Evolutionary conservation across 2,329 filamentous ascomycete species (phyloP), one percentile per base, ranked within the genome.

Genomic region (Raffaelea albimanens): DNA sequence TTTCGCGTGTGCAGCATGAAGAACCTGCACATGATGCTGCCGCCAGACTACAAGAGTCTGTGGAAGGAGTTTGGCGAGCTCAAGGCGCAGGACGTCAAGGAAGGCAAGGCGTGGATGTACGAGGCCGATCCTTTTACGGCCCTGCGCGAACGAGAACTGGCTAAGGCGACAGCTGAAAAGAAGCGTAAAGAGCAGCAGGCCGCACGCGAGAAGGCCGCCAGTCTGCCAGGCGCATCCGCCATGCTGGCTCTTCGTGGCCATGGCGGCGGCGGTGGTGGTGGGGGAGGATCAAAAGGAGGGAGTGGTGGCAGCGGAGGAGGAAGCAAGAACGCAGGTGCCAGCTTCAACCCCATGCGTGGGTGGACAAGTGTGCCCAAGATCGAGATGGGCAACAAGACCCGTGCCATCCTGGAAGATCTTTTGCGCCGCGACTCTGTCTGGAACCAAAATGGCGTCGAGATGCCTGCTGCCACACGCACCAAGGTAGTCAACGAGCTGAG

Each of bases 1-100:
- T 97, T 93, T 61, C 78, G 93, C 44, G 86, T 97, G 3, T 91
- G 87, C 64, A 96, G 85, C 61, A 95, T 94, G 82, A 89, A 90
- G 66, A 97, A 97, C 61, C 80, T 96, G 58, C 88, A 95, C 61
- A 94, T 89, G 71, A 91, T 90, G 69, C 74, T 98, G 54, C 93
- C 93, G 21, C 93, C 93, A 0, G 86, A 85, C 50, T 94, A 96
- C 66, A 85, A 83, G 59, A 80, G 87, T 54, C 69, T 96, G 39
- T 98, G 93, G 93, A 95, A 94, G 61, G 82, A 90, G 49, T 95
- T 98, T 56, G 78, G 85, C 52, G 76, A 80, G 4, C 69, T 97
- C 53, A 97, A 96, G 66, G 80, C 79, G 53, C 77, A 82, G 56
- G 91, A 96, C 57, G 71, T 87, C 43, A 85, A 82, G 59, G 82